Evolutionary conservation across 371 early-diverging fungal species (phyloP), one percentile per base, ranked within the genome.

Genomic region (Capillidium heterosporum): DNA sequence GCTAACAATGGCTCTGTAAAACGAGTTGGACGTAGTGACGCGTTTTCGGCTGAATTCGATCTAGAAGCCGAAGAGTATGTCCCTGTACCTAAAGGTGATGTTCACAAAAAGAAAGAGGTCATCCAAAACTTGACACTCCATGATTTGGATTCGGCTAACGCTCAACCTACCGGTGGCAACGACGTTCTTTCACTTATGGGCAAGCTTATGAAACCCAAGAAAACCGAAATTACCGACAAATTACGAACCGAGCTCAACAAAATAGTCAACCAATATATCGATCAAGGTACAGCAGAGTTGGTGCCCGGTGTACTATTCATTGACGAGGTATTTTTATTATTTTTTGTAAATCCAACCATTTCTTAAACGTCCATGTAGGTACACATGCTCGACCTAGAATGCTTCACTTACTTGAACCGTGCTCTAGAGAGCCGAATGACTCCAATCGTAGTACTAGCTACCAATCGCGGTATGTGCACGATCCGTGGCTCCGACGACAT

Each of bases 361-460:
- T 17, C 13, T 2, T 53, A 15, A 23, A 26, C 26, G 11, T 28
- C 23, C 29, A 1, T 26, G 10, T 54, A 72, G 74, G 95, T 94
- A 8, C 98, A 99, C 64, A 90, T 98, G 89, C 80, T 99, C 39
- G 97, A 98, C 71, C 87, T 95, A 58, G 98, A 98, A 71, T 95
- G 97, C 71, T 98, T 98, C 65, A 91, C 96, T 0, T 98, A 94
- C 64, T 76, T 99, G 51, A 98, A 97, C 78, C 87, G 95, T 41
- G 91, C 95, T 11, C 76, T 95, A 47, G 98, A 98, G 68, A 86
- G 87, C 21, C 75, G 86, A 17, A 72, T 94, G 32, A 84, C 93
- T 28, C 99, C 99, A n/a, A 89, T 98, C 61, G 94, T 99, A 13
- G 84, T 99, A 44, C 82, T 99, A 63, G 95, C 96, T 7, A 95